Base-by-base conservation (phyloP, 2,329 filamentous ascomycete genomes). In the Colletotrichum endophyticum region DNA sequence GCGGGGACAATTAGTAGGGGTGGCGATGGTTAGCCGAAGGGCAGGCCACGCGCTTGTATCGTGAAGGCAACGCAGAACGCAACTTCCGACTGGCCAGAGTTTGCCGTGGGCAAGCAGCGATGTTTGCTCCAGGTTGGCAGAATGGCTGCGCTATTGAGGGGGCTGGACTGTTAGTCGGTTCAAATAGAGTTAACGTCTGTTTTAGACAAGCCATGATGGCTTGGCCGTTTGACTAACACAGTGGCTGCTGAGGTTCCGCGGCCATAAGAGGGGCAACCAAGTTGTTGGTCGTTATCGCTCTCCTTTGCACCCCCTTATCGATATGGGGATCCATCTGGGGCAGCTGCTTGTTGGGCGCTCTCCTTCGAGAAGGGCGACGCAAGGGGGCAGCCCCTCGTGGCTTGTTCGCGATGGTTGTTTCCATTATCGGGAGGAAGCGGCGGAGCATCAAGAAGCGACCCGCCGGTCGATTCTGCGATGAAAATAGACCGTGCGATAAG, bases 141-240 rank as follows among this genome's bases (percentile, higher is more conserved):
- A 13, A 36, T 30, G 32, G 59, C 34, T 36, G 66, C 75, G 61
- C 72, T 77, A 77, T 77, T 67, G 75, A 71, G 53, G 15, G 13
- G 16, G 25, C 34, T 25, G 15, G 32, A 34, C 13, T n/a, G 28
- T 53, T 75, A 75, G 72, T 56, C 8, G 61, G n/a, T 16, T 67
- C 49, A 25, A 63, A 71, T 72, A 67, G 66, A 75, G 61, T 71
- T 70, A 30, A 70, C 22, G 15, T 27, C 63, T 36, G 44, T 56
- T 72, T 34, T 30, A 36, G n/a, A 53, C 32, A 66, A 11, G 22
- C 32, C 44, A 27, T 16, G 25, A 61, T 25, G 49, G 22, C 53
- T 53, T 68, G 22, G 64, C 61, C 32, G 63, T 53, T 74, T 73
- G n/a, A 53, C 34, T 63, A 30, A 12, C 9, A 19, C 8, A 3